These are phyloP conservation scores for Panaeolus papilionaceus DNA, from an alignment of 768 basidiomycete genomes.

Conservation along the genomic window DNA sequence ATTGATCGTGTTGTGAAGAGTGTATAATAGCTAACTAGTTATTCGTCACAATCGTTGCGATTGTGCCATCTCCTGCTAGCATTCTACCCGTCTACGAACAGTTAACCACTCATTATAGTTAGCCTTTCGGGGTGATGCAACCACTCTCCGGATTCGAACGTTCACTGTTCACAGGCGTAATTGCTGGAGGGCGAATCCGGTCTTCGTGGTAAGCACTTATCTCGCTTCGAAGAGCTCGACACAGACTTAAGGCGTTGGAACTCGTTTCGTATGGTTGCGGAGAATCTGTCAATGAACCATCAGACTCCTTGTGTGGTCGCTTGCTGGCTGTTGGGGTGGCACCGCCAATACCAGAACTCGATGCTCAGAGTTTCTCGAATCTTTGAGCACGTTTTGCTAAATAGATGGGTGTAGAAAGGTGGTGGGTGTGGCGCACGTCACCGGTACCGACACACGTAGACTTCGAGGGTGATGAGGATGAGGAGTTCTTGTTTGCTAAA, in stretches of 20 bases:
- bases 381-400: neutral
- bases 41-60: neutral
- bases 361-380: neutral
- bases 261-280: neutral
- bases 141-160: neutral
- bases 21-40: constrained; percentile 5
- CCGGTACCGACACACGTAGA: constrained; percentile 2
- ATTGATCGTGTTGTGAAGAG: neutral
- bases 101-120: neutral
- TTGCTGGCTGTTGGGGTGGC: neutral
- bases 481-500: neutral
- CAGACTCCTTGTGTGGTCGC: neutral
- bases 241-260: neutral
- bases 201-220: neutral
- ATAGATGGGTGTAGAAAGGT: neutral
- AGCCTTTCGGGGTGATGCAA: neutral
- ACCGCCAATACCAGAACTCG: neutral
- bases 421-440: neutral
- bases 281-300: neutral
- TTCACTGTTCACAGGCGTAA: neutral
- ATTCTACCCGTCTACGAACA: neutral
- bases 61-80: neutral
- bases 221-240: constrained; percentile 7
- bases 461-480: neutral
- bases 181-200: neutral